phyloP scores from a whole-genome alignment of 148 eudicot genomes.

The Chenopodium album region DNA sequence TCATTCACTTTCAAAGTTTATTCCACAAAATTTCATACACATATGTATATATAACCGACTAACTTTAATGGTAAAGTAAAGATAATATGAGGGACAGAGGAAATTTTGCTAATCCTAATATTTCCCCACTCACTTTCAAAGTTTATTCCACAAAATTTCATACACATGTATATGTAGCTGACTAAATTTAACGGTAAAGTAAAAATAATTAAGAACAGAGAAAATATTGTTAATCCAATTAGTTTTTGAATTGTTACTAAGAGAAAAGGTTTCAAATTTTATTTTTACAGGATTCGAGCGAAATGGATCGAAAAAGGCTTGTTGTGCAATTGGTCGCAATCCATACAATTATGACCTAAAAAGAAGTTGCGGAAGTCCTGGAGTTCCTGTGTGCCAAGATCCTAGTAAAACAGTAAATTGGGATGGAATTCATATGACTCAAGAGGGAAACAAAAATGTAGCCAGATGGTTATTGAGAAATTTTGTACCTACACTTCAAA shows the following conservation, averaged over 20 bases:
- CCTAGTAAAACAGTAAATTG: constrained; percentile 37
- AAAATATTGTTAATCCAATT: no score
- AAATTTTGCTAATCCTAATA: no score
- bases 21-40: no score
- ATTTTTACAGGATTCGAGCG: constrained; percentile 29
- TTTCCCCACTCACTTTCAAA: no score
- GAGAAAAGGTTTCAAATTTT: neutral
- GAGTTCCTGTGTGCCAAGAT: constrained; percentile 34
- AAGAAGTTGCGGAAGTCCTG: constrained; percentile 34
- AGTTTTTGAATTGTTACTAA: neutral
- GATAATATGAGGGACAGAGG: no score
- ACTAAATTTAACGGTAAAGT: no score
- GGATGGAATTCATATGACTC: constrained; percentile 60
- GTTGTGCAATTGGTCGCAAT: constrained; percentile 40
- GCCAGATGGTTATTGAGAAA: constrained; percentile 33
- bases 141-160: no score
- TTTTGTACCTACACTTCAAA: constrained; percentile 23
- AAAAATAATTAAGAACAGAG: neutral
- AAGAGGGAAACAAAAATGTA: constrained; percentile 37
- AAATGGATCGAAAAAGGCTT: constrained; percentile 32
- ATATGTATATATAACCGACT: no score
- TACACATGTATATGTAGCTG: neutral
- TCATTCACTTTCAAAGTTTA: no score
- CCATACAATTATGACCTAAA: constrained; percentile 31
- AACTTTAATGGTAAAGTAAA: no score